Percentiles rank a stretch among this genome's conserved stretches.
phyloP scores from a whole-genome alignment of 805 yeast genomes.

The Millerozyma acaciae region DNA sequence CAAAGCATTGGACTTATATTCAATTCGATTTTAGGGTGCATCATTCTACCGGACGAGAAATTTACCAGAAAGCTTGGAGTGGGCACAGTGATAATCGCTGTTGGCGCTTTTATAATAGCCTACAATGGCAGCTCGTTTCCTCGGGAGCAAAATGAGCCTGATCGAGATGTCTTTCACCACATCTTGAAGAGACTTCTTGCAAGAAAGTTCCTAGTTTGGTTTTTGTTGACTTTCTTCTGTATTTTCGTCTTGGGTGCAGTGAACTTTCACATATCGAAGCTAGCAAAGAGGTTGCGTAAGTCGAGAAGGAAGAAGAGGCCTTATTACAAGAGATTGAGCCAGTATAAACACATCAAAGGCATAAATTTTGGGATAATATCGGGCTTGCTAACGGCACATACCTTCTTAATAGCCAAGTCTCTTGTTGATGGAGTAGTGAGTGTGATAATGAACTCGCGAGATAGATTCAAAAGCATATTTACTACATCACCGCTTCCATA shows the following conservation, averaged over 20 bases:
- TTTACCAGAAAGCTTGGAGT: constrained; percentile 53
- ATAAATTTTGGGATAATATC: constrained; percentile 61
- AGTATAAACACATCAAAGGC: constrained; percentile 46
- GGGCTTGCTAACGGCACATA: constrained; percentile 81
- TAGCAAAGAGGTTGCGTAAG: constrained; percentile 7
- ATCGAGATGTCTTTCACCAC: constrained; percentile 31
- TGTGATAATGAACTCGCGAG: constrained; percentile 32
- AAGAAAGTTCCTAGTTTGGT: constrained; percentile 57
- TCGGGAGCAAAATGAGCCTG: constrained; percentile 17
- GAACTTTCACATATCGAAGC: constrained; percentile 18
- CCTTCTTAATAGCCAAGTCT: constrained; percentile 80
- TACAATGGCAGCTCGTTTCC: constrained; percentile 53
- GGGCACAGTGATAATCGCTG: constrained; percentile 66
- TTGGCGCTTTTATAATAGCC: constrained; percentile 78
- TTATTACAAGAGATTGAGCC: constrained; percentile 11
- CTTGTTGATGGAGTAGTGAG: constrained; percentile 64
- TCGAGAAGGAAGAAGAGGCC: constrained; percentile 7
- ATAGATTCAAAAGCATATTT: constrained; percentile 11
- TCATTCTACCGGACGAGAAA: constrained; percentile 61
- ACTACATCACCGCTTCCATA: constrained; percentile 26
- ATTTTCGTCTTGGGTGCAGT: constrained; percentile 22
- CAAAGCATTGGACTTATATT: constrained; percentile 88
- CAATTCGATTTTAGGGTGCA: constrained; percentile 67
- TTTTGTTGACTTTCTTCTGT: constrained; percentile 29
- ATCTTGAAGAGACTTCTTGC: constrained; percentile 26